Conservation (phyloP, 2,329 filamentous ascomycete species). For the Colletotrichum salicis region DNA sequence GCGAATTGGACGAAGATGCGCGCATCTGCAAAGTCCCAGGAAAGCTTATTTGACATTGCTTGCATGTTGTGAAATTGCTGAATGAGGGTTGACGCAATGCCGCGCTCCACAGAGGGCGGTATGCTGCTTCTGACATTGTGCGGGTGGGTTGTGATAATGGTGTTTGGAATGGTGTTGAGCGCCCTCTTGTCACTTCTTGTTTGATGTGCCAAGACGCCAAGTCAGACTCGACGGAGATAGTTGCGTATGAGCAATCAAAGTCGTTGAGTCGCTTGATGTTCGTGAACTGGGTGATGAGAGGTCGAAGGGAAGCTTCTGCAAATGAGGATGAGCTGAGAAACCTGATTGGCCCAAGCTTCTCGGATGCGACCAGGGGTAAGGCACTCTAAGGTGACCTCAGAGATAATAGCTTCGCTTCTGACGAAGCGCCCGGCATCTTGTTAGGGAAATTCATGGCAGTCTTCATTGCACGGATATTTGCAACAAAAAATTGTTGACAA, state of each 20-base stretch:
- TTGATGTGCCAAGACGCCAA: background rate
- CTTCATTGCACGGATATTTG: background rate
- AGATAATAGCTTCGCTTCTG: background rate
- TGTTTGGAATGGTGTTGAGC: background rate
- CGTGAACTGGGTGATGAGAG: background rate
- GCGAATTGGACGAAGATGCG: conserved; percentile 70
- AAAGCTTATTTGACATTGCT: background rate
- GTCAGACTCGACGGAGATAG: background rate
- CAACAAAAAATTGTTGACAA: background rate
- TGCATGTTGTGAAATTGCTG: background rate
- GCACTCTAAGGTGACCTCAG: background rate
- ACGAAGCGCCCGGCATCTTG: background rate
- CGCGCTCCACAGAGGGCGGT: conserved; percentile 2
- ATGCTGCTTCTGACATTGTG: conserved; percentile 11
- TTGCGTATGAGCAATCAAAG: background rate
- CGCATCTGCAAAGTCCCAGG: conserved; percentile 2
- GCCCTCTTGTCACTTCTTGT: background rate
- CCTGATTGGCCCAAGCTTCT: conserved; percentile 27
- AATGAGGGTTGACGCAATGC: background rate
- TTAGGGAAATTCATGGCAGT: background rate
- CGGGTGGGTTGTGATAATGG: background rate
- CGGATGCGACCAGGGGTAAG: background rate
- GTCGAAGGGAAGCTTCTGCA: conserved; percentile 28
- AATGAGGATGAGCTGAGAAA: background rate
- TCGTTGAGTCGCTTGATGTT: background rate